Evolutionary conservation across 2,329 filamentous ascomycete genomes (phyloP).

Genomic region (Bretziella fagacearum): DNA sequence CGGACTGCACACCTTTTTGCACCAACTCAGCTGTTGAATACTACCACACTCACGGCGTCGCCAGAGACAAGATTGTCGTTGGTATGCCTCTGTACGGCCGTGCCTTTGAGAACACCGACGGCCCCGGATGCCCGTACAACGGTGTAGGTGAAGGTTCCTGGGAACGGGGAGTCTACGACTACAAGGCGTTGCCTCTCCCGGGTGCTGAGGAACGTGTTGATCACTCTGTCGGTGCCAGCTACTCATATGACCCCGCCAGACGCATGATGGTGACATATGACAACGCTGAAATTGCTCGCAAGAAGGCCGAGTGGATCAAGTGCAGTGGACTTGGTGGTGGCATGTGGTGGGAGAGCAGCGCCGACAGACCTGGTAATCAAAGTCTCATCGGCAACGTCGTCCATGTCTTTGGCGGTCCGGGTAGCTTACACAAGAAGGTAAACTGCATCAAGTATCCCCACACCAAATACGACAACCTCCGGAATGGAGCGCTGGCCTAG

Average conservation of each 20-base stretch:
- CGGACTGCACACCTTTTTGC: constrained; percentile 59
- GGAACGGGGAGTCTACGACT: constrained; percentile 78
- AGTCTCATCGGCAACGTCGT: constrained; percentile 56
- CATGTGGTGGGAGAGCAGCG: constrained; percentile 97
- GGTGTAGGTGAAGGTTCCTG: constrained; percentile 67
- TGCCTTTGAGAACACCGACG: constrained; percentile 63
- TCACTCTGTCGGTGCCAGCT: constrained; percentile 48
- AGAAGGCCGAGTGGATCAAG: constrained; percentile 58
- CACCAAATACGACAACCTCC: constrained; percentile 55
- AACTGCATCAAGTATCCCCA: constrained; percentile 49
- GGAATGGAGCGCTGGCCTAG: constrained; percentile 33
- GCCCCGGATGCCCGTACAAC: constrained; percentile 49
- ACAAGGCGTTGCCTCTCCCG: constrained; percentile 60
- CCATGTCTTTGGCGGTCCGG: constrained; percentile 36
- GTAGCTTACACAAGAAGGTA: constrained; percentile 30
- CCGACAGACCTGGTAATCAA: constrained; percentile 46
- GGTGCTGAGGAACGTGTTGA: constrained; percentile 52
- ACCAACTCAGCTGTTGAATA: constrained; percentile 51
- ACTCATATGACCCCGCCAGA: constrained; percentile 50
- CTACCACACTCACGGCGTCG: constrained; percentile 51
- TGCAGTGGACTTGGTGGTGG: constrained; percentile 55
- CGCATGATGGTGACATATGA: constrained; percentile 66
- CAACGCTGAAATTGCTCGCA: constrained; percentile 45
- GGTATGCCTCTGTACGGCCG: constrained; percentile 90
- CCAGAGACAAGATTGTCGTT: constrained; percentile 58